These are phyloP conservation scores for Clavariopsis aquatica DNA, from an alignment of 495 filamentous ascomycete species.

Conservation along the genomic window DNA sequence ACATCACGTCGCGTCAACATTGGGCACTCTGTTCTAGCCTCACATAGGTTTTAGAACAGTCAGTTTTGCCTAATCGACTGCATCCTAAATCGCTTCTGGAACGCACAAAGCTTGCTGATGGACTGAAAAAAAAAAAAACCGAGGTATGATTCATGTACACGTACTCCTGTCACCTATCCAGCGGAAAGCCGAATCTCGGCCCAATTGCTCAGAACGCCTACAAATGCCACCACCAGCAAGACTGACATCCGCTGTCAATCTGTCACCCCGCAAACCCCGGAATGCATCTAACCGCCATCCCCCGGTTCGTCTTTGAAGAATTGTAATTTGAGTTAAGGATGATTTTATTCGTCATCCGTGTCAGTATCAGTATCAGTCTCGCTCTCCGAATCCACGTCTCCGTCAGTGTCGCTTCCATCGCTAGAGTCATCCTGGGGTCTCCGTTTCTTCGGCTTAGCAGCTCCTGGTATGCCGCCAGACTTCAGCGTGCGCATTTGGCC, in stretches of 20 bases:
- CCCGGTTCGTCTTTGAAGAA: not conserved
- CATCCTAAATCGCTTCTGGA: not conserved
- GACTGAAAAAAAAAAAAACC: not conserved
- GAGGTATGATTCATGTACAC: slow-evolving; percentile 18
- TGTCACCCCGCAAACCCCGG: not conserved
- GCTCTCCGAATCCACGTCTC: slow-evolving; percentile 49
- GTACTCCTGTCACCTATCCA: slow-evolving; percentile 2
- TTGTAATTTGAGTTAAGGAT: not conserved
- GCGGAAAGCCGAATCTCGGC: not conserved
- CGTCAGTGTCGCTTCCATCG: slow-evolving; percentile 59
- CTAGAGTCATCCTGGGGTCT: slow-evolving; percentile 55
- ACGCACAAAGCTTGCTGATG: not conserved
- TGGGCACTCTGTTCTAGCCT: slow-evolving; percentile 11
- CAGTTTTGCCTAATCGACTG: not conserved
- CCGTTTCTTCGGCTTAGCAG: slow-evolving; percentile 54
- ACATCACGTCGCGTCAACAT: slow-evolving; percentile 1
- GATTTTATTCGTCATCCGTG: slow-evolving; percentile 44
- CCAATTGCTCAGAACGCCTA: slow-evolving; percentile 21
- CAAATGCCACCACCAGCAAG: slow-evolving; percentile 14
- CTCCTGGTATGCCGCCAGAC: slow-evolving; percentile 57
- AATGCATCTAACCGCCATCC: not conserved
- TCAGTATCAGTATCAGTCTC: slow-evolving; percentile 84
- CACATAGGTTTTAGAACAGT: slow-evolving; percentile 1
- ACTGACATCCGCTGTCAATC: not conserved
- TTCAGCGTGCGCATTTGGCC: slow-evolving; percentile 94